Base-by-base conservation (phyloP, 495 filamentous ascomycete genomes). In the Tuber borchii region DNA sequence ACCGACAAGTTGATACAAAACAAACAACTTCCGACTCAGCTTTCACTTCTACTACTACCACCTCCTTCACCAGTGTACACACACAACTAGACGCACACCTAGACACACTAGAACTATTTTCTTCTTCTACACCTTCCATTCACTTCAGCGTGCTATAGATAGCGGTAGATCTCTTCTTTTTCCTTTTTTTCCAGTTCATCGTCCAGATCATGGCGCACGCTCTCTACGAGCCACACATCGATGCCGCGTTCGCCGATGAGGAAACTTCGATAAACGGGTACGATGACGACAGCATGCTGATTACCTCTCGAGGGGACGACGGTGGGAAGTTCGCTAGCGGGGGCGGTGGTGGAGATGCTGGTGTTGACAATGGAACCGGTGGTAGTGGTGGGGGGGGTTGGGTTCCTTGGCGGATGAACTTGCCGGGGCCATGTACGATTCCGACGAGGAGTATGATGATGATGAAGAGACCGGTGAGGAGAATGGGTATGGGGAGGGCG, bases 341-440 rank as follows among this genome's bases (percentile, higher is more conserved):
- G 26, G 75, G 75, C 5, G 71, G 48, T 39, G 68, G 75, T 45
- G 75, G 73, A n/a, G 75, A 56, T 45, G 45, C 22, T 56, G 37
- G 19, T 73, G 69, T 71, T 46, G 42, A 44, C 16, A 70, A 10
- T 73, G 43, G 71, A 46, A 43, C 65, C 19, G 76, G 69, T 31
- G 65, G 39, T 19, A 45, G 73, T 31, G 76, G 70, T n/a, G n/a
- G 34, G 90, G 90, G 45, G 92, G 92, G 0, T 84, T 95, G 31
- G 93, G 93, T 46, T 96, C 92, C 77, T 85, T 97, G 26, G 93
- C 94, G 19, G 93, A 97, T 78, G 93, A 95, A 80, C 84, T 92
- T 40, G 90, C 88, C 22, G 90, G 88, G 74, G 87, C 87, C 16
- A 87, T 89, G 77, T 89, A 87, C 20, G 88, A 88, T 71, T 86